Percentiles rank a stretch among this genome's conserved stretches.
Evolutionary conservation across 495 filamentous ascomycete species (phyloP).

Genomic region (Neurospora sublineolata): DNA sequence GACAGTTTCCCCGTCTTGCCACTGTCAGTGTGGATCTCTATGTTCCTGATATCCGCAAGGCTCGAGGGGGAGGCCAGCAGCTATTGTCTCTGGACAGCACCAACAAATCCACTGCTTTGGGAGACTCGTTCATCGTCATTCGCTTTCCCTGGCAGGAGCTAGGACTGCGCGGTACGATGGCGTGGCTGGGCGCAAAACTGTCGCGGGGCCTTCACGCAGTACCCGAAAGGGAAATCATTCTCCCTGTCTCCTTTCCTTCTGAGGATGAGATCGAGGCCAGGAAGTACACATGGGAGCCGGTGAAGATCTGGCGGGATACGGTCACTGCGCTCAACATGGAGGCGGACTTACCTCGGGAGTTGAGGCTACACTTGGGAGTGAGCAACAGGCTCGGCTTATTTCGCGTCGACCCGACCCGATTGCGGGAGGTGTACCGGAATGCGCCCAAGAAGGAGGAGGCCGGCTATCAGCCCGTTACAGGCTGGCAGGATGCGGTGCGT

Average conservation of each 20-base stretch:
- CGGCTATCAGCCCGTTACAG: constrained; percentile 66
- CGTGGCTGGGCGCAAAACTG: constrained; percentile 33
- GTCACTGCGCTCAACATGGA: constrained; percentile 51
- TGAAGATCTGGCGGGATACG: constrained; percentile 72
- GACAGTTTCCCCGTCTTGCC: constrained; percentile 60
- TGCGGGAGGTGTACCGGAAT: constrained; percentile 60
- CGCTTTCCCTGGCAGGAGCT: constrained; percentile 45
- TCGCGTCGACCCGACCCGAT: constrained; percentile 48
- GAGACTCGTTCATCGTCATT: constrained; percentile 44
- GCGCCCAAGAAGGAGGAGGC: constrained; percentile 57
- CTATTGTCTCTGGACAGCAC: constrained; percentile 11
- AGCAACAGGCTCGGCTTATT: constrained; percentile 59
- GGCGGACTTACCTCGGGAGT: constrained; percentile 34
- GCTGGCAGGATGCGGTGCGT: constrained; percentile 72
- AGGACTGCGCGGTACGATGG: constrained; percentile 30
- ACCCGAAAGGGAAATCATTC: constrained; percentile 43
- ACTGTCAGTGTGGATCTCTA: constrained; percentile 68
- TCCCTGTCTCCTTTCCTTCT: constrained; percentile 56
- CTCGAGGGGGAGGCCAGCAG: constrained; percentile 12
- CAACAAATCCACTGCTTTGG: constrained; percentile 20
- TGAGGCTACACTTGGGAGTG: constrained; percentile 50
- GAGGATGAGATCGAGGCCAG: constrained; percentile 36
- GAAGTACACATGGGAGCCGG: constrained; percentile 47
- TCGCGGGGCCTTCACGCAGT: constrained; percentile 28
- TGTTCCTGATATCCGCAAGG: constrained; percentile 55